phyloP scores from a whole-genome alignment of 106 monocot species.

The Cymbidium sinense region DNA sequence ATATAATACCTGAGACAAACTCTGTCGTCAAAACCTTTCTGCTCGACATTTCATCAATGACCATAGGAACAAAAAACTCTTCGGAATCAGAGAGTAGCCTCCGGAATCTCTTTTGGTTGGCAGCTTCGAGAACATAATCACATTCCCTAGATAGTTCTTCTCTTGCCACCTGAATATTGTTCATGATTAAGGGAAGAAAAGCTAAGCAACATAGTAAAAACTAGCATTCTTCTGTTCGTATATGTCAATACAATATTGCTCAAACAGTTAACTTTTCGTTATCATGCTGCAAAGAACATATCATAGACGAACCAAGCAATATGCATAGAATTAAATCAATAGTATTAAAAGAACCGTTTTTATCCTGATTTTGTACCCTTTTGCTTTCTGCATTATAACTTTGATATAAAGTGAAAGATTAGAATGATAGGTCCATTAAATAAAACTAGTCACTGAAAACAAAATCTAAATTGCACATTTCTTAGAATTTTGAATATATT shows the following conservation, averaged over 20 bases:
- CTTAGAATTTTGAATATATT: background rate
- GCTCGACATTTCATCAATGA: conserved; percentile 75
- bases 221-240: background rate
- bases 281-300: background rate
- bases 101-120: conserved; percentile 73
- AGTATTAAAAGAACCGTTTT: background rate
- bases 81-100: conserved; percentile 46
- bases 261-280: background rate
- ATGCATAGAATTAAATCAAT: background rate
- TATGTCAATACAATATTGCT: background rate
- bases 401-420: background rate
- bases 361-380: background rate
- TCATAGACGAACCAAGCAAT: background rate
- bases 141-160: conserved; percentile 89
- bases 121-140: conserved; percentile 88
- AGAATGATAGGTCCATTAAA: background rate
- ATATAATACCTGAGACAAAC: conserved; percentile 64
- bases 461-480: background rate
- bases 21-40: conserved; percentile 87
- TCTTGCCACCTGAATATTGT: conserved; percentile 74
- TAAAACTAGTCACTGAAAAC: background rate
- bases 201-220: background rate
- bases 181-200: background rate
- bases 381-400: no score
- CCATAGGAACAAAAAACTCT: conserved; percentile 81